Evolutionary conservation across 208 protist species (phyloP), one percentile per base, ranked within the genome.

Genomic region (Leishmania aethiopica): DNA sequence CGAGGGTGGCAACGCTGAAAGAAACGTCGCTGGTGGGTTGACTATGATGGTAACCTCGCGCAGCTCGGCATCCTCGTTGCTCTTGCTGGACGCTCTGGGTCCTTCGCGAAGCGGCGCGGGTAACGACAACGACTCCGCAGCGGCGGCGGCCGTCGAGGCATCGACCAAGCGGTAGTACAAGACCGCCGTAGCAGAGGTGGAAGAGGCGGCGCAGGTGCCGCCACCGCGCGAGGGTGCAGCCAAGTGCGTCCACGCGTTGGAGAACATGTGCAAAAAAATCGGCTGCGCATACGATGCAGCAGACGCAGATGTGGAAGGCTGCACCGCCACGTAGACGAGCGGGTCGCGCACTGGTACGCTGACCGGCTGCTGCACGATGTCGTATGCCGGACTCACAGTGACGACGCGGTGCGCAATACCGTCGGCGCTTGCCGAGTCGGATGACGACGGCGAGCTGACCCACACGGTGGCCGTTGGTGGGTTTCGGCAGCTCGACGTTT

Each of bases 91-190:
- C 19, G 28, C 37, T 47, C 19, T 40, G 10, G 49, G 25, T 22
- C 6, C 22, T 32, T 57, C 55, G 51, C 78, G 83, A 35, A 75
- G 67, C 60, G 80, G 75, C 7, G 78, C 73, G 15, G 78, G 64
- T 25, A 86, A 71, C 32, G 78, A 80, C 13, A 64, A 70, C 49
- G 37, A 19, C 13, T 70, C 51, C 40, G 59, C 55, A 62, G 75
- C 19, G 2, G 62, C 78, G 67, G 53, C 11, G 60, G 80, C 59
- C 47, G 73, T 32, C 73, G 59, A 64, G 66, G 83, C 2, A 69
- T 55, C 73, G 7, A 86, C 78, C 28, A 86, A 55, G 74, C 83
- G 83, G 83, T 86, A 86, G 67, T 86, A 83, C 42, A 86, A 64
- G 7, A 66, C 71, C 3, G 78, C 59, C 4, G 60, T 22, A 10